Conservation (phyloP, 257 asterid species). For the Lithospermum erythrorhizon region DNA sequence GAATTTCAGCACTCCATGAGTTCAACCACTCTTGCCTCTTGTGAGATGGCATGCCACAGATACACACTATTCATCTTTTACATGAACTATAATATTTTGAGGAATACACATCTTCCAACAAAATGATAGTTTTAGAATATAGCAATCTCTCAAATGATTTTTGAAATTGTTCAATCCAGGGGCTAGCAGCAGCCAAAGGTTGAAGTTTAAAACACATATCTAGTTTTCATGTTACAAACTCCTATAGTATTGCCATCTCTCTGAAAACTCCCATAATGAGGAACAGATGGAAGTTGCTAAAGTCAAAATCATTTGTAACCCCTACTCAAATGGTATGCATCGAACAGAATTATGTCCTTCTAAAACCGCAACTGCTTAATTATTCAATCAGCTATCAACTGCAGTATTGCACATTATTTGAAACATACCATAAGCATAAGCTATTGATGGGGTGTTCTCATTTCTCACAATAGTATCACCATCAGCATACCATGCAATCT, state of each 20-base stretch:
- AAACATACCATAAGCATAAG: constrained; percentile 85
- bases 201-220: not conserved
- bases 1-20: not conserved
- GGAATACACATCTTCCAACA: not conserved
- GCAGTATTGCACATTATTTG: constrained; percentile 6
- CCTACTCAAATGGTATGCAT: not conserved
- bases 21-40: not conserved
- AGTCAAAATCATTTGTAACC: not conserved
- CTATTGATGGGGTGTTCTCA: constrained; percentile 83
- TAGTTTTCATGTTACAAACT: not conserved
- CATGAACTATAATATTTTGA: not conserved
- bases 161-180: not conserved
- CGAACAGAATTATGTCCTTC: not conserved
- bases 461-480: constrained; percentile 93
- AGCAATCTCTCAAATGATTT: not conserved
- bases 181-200: not conserved
- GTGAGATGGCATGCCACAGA: not conserved
- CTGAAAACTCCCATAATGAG: not conserved
- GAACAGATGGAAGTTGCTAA: not conserved
- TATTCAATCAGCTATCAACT: constrained; percentile 9
- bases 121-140: not conserved
- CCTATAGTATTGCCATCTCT: not conserved
- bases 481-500: constrained; percentile 98
- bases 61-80: not conserved
- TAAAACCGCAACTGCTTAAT: not conserved